Evolutionary conservation across 2,329 filamentous ascomycete genomes (phyloP).

Genomic region (Colletotrichum incanum): DNA sequence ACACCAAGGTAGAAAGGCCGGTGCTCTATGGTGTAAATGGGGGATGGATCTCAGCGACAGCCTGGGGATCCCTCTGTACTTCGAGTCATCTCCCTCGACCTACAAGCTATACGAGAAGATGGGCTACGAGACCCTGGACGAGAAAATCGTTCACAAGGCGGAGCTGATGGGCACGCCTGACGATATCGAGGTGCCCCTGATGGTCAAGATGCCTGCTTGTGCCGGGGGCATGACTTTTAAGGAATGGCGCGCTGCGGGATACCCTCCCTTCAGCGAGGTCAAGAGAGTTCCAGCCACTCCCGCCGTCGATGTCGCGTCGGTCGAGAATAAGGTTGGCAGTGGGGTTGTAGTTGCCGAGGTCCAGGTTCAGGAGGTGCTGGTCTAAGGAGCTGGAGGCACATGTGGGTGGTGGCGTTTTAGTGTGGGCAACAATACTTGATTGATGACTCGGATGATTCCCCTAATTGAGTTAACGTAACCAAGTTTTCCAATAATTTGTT

Average conservation of each 20-base stretch:
- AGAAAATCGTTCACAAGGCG: conserved; percentile 57
- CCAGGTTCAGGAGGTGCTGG: conserved; percentile 35
- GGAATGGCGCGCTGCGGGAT: conserved; percentile 50
- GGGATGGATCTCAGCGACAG: conserved; percentile 56
- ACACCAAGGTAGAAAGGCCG: conserved; percentile 60
- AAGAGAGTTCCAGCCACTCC: conserved; percentile 21
- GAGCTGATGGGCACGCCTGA: conserved; percentile 52
- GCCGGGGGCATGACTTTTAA: conserved; percentile 53
- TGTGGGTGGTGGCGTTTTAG: conserved; percentile 13
- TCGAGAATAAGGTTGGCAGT: conserved; percentile 11
- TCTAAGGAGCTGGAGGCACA: conserved; percentile 1
- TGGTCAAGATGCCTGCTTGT: conserved; percentile 58
- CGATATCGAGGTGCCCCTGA: conserved; percentile 58
- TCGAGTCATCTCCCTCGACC: conserved; percentile 62
- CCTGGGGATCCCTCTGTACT: conserved; percentile 59
- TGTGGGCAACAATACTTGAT: conserved; percentile 3
- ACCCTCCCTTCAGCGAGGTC: conserved; percentile 38
- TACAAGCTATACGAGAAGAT: conserved; percentile 62
- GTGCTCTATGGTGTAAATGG: conserved; percentile 59
- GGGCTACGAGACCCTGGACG: conserved; percentile 59
- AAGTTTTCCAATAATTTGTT: not conserved
- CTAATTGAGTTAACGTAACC: not conserved
- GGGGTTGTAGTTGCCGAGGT: conserved; percentile 21
- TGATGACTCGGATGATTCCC: conserved; percentile 18
- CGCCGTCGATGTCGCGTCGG: not conserved